These are phyloP conservation scores for Monascus ruber DNA, from an alignment of 2,329 filamentous ascomycete genomes.

Conservation along the genomic window DNA sequence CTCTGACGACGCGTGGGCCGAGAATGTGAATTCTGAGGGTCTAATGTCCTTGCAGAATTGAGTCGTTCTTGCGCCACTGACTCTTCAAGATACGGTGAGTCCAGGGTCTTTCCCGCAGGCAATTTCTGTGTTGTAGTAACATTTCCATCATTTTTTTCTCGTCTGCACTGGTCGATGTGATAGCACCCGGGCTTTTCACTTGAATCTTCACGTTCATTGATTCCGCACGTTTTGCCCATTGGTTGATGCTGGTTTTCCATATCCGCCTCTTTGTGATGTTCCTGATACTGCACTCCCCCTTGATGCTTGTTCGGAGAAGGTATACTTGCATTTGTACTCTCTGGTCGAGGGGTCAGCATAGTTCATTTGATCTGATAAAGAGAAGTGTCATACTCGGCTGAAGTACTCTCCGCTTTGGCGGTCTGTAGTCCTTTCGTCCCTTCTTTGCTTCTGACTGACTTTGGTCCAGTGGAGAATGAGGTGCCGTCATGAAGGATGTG, in stretches of 20 bases:
- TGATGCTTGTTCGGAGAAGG: slow-evolving; percentile 18
- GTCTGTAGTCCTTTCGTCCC: slow-evolving; percentile 5
- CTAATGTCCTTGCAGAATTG: not conserved
- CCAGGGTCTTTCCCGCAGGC: no score
- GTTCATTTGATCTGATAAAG: not conserved
- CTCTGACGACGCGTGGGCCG: slow-evolving; percentile 57
- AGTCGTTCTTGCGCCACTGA: not conserved
- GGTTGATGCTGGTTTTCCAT: not conserved
- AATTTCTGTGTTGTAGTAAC: no score
- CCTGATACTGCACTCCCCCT: no score
- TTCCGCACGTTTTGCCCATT: not conserved
- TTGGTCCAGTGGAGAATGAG: slow-evolving; percentile 8
- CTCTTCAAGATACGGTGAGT: no score
- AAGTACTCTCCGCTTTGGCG: slow-evolving; percentile 23
- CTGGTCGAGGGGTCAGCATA: slow-evolving; percentile 19
- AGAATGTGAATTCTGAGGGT: slow-evolving; percentile 41
- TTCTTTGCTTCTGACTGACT: not conserved
- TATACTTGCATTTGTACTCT: slow-evolving; percentile 40
- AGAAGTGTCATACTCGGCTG: slow-evolving; percentile 30
- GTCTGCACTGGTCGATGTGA: slow-evolving; percentile 1
- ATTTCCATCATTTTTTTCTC: not conserved
- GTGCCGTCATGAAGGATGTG: slow-evolving; percentile 3
- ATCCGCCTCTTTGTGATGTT: no score
- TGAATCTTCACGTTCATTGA: not conserved
- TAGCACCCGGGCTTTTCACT: not conserved